These are phyloP conservation scores for Diaporthe citrichinensis DNA, from an alignment of 2,329 filamentous ascomycete species.

Conservation along the genomic window DNA sequence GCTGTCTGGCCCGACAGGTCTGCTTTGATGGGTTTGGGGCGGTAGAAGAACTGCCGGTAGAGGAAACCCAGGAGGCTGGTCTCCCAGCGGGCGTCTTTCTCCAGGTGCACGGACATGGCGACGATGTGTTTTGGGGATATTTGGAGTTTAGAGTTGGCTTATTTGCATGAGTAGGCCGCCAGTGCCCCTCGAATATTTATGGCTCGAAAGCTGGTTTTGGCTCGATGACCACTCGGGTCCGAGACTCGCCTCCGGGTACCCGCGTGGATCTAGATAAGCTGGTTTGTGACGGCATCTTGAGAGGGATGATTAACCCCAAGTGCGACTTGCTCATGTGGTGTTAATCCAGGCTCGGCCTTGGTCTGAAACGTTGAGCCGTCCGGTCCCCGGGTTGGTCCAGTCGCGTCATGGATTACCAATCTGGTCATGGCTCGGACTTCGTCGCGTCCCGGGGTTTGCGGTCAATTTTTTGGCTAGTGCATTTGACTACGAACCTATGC, in stretches of 20 bases:
- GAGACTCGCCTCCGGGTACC: neutral
- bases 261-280: neutral
- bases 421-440: neutral
- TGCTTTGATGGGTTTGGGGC: slow-evolving; percentile 19
- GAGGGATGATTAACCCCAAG: neutral
- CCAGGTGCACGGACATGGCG: slow-evolving; percentile 10
- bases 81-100: slow-evolving; percentile 25
- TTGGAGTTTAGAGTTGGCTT: neutral
- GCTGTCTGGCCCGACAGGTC: slow-evolving; percentile 30
- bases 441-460: neutral
- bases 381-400: neutral
- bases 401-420: slow-evolving; percentile 16
- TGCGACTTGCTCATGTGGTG: neutral
- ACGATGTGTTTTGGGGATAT: neutral
- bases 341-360: neutral
- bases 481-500: neutral
- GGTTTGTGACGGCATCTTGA: neutral
- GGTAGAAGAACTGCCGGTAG: slow-evolving; percentile 17
- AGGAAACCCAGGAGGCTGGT: neutral
- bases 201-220: neutral
- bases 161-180: neutral
- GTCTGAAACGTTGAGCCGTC: neutral
- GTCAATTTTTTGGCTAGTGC: neutral
- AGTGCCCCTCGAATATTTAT: neutral
- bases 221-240: neutral